Base-by-base conservation (phyloP, 2,329 filamentous ascomycete genomes). In the Diaporthe capsici region DNA sequence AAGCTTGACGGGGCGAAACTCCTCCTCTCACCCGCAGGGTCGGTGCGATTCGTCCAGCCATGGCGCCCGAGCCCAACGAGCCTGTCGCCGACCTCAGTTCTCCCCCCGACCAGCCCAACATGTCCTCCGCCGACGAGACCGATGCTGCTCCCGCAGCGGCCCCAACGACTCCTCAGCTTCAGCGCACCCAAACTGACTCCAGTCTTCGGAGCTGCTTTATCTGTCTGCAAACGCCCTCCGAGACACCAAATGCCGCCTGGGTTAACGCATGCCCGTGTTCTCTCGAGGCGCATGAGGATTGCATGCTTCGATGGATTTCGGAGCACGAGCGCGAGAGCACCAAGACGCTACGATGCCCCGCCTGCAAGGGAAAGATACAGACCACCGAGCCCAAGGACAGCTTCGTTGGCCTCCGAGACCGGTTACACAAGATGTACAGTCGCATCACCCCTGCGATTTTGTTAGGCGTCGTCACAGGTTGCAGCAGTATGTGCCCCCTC, bases 281-380 rank as follows among this genome's bases (percentile, higher is more conserved):
- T 17, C 88, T 99, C 53, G 94, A 94, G 74, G 97, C 96, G 1
- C 97, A 99, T 83, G 95, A 98, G 83, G 90, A 92, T 76, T 98
- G 96, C 82, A 89, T 98, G 78, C 88, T 98, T 53, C 94, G 95
- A 80, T 99, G 96, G 96, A 93, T 98, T 25, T 93, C 94, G n/a
- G 95, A 98, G 82, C 91, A 95, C 81, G 95, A 98, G 84, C 87
- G 90, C 31, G 90, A 90, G 2, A 88, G 86, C 85, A 83, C 87
- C 82, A 91, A 91, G 73, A 92, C 92, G 77, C 91, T 98, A 78
- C 87, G 91, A 72, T 99, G 97, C 82, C 96, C 96, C 3, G 94
- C 98, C 77, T 99, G 97, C 89, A 97, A 98, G 83, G 90, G 92
- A 2, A 90, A 92, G 78, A 98, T 98, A 80, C 87, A 90, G 71